Evolutionary conservation across 140 eudicot species (phyloP).

Genomic region (Anethum foeniculum): DNA sequence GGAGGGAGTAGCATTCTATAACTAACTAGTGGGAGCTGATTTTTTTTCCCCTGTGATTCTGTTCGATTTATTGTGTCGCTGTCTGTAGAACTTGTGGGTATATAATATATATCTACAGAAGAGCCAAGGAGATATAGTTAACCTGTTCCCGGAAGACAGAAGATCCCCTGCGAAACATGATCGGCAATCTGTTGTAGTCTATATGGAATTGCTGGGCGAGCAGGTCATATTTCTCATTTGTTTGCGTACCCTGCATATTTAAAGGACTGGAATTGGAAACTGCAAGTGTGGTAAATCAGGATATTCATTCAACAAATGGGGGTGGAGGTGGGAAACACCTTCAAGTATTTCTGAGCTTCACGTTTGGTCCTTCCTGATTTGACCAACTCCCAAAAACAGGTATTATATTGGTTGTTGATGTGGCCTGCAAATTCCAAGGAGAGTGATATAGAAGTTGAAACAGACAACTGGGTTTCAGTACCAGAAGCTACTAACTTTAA

Average conservation of each 20-base stretch:
- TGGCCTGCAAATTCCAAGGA: slow-evolving; percentile 46
- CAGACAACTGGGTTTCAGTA: not conserved
- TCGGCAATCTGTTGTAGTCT: slow-evolving; percentile 44
- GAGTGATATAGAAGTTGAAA: not conserved
- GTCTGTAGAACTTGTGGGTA: not conserved
- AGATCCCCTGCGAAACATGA: slow-evolving; percentile 80
- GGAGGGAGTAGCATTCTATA: too few species aligned
- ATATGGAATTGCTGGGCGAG: slow-evolving; percentile 41
- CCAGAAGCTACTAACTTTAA: slow-evolving; percentile 8
- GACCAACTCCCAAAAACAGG: slow-evolving; percentile 96
- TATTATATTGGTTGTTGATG: slow-evolving; percentile 90
- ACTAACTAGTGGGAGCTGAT: not conserved
- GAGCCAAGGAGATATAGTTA: slow-evolving; percentile 13
- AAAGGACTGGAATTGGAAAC: slow-evolving; percentile 5
- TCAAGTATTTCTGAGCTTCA: slow-evolving; percentile 67
- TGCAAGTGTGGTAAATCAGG: not conserved
- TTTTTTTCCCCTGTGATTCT: not conserved
- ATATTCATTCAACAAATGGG: not conserved
- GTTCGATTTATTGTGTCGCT: not conserved
- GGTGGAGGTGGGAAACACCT: slow-evolving; percentile 32
- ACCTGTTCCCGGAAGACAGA: slow-evolving; percentile 76
- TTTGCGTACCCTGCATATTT: slow-evolving; percentile 65
- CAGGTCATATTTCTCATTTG: slow-evolving; percentile 62
- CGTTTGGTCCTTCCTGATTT: slow-evolving; percentile 71
- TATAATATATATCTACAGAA: not conserved